Evolutionary conservation across 805 yeast species (phyloP), one percentile per base, ranked within the genome.

Genomic region (Lipomyces oligophaga): DNA sequence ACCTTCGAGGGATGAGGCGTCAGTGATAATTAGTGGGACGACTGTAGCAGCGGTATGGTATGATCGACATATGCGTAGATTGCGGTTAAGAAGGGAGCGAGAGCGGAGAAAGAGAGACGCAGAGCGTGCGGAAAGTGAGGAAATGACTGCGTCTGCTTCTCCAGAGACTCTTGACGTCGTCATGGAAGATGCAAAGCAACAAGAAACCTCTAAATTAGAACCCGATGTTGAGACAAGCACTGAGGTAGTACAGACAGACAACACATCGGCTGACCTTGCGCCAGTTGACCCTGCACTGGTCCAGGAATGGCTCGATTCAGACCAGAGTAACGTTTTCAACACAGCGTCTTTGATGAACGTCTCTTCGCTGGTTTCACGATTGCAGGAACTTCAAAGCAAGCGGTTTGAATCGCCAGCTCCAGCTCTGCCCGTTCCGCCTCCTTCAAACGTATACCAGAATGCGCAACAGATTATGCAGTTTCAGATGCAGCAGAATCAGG

Each of bases 1-100:
- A 0, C 93, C 93, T 3, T 62, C 74, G 8, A 66, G 72, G 34
- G 87, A 81, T 60, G 83, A 81, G 54, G 72, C 74, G 30, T 75
- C 74, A 16, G 71, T 80, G 5, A 76, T 79, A 2, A 62, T 81
- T 10, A 72, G 77, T 22, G 72, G 75, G 7, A 44, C 42, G 7
- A 45, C 58, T 1, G 58, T 60, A 2, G 58, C 61, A 2, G 40
- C 59, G 6, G 63, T 63, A 18, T 66, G 70, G 69, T 65, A 50
- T 43, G 67, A 60, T 13, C 71, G 72, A 18, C 70, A 75, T 58
- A 72, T 75, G 55, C 39, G 41, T 18, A 15, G 39, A 11, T n/a
- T n/a, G n/a, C n/a, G n/a, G n/a, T n/a, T n/a, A n/a, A n/a, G n/a
- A n/a, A n/a, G n/a, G n/a, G n/a, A n/a, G n/a, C n/a, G n/a, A 22